phyloP scores from a whole-genome alignment of 306 rosid species.

The Glycine latifolia region DNA sequence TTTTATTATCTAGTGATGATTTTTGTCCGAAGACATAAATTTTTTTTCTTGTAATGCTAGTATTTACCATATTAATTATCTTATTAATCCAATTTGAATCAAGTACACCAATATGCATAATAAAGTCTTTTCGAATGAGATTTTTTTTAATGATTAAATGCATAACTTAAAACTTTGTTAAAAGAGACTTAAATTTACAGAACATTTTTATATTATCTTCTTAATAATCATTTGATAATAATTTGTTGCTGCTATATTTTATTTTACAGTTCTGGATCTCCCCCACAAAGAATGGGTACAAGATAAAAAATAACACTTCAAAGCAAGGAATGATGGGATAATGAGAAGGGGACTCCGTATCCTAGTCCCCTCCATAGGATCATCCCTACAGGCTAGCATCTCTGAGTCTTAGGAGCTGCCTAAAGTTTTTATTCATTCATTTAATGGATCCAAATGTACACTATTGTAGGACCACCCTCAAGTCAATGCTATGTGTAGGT shows the following conservation, averaged over 20 bases:
- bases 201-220: too few species aligned
- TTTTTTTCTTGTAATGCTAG: too few species aligned
- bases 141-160: too few species aligned
- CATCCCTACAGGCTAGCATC: background rate
- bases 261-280: background rate
- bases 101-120: too few species aligned
- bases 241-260: background rate
- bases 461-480: constrained; percentile 47
- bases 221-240: background rate
- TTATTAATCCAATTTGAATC: too few species aligned
- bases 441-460: constrained; percentile 1
- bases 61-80: too few species aligned
- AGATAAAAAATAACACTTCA: background rate
- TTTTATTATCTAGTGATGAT: too few species aligned
- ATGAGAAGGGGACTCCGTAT: background rate
- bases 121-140: too few species aligned
- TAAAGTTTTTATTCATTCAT: background rate
- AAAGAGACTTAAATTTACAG: too few species aligned
- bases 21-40: too few species aligned
- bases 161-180: too few species aligned
- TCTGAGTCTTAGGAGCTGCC: constrained; percentile 4
- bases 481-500: constrained; percentile 38
- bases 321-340: background rate
- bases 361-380: background rate
- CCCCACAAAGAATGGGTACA: background rate